phyloP scores from a whole-genome alignment of 192 early-diverging fungal genomes.

The Backusella australiensis region DNA sequence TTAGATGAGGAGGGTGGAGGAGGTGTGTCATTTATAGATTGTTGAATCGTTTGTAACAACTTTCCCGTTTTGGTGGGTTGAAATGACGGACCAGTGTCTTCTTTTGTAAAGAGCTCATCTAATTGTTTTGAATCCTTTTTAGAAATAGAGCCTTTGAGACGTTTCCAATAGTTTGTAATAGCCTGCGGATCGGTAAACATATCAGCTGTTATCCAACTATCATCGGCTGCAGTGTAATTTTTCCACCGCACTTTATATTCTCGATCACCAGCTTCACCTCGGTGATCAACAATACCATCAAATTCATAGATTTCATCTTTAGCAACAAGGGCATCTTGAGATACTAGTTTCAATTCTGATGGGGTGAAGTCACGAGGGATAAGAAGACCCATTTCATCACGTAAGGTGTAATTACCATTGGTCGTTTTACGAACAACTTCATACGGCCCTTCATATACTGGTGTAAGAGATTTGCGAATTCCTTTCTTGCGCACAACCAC shows the following conservation, averaged over 20 bases:
- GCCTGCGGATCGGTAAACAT: not conserved
- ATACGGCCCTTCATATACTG: not conserved
- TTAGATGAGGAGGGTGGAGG: no score
- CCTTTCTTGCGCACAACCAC: not conserved
- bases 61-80: no score
- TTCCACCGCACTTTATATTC: constrained; percentile 3
- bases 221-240: not conserved
- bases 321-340: not conserved
- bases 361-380: not conserved
- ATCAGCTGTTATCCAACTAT: not conserved
- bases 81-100: no score
- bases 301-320: not conserved
- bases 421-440: not conserved
- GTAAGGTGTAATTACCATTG: not conserved
- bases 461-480: not conserved
- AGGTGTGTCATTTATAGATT: no score
- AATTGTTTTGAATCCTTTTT: no score
- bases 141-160: no score
- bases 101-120: no score
- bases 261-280: constrained; percentile 10
- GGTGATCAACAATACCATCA: not conserved
- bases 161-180: not conserved
- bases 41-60: no score
- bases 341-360: not conserved
- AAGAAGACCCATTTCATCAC: not conserved